These are phyloP conservation scores for Arthrobotrys megalospora DNA, from an alignment of 2,329 filamentous ascomycete genomes.

Conservation along the genomic window DNA sequence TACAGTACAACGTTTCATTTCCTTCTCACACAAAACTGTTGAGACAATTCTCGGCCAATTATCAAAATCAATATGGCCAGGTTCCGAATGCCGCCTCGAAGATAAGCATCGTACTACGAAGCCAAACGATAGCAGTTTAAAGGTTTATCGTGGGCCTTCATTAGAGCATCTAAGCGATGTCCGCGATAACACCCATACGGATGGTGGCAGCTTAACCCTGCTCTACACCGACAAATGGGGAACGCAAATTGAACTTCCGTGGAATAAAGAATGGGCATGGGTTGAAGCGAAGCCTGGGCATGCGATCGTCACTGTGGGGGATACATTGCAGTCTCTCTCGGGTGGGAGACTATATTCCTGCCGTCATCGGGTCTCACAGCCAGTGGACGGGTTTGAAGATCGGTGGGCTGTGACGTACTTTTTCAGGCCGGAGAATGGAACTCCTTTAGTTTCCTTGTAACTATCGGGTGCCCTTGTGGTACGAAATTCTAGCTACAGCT, in stretches of 20 bases:
- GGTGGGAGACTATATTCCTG: conserved; percentile 59
- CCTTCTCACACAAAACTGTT: conserved; percentile 11
- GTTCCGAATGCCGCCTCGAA: neutral
- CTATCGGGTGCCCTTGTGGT: neutral
- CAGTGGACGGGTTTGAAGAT: conserved; percentile 25
- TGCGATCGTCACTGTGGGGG: conserved; percentile 67
- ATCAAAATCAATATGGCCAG: conserved; percentile 31
- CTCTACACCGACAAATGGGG: conserved; percentile 65
- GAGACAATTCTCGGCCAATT: conserved; percentile 4
- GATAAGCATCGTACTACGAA: neutral
- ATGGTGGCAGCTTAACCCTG: conserved; percentile 65
- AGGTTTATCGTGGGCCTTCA: conserved; percentile 35
- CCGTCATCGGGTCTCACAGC: conserved; percentile 63
- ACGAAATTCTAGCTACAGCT: too few species aligned
- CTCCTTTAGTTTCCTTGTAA: neutral
- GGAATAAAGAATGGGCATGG: conserved; percentile 62
- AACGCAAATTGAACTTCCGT: conserved; percentile 64
- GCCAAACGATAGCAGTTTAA: conserved; percentile 28
- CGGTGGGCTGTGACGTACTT: conserved; percentile 33
- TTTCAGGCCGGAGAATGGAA: conserved; percentile 29
- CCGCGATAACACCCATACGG: conserved; percentile 65
- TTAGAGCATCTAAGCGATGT: conserved; percentile 22
- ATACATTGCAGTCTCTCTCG: conserved; percentile 64
- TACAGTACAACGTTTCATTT: conserved; percentile 19
- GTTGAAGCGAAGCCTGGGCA: conserved; percentile 64